Base-by-base conservation (phyloP, 2,329 filamentous ascomycete genomes). In the Exserohilum rostratum region DNA sequence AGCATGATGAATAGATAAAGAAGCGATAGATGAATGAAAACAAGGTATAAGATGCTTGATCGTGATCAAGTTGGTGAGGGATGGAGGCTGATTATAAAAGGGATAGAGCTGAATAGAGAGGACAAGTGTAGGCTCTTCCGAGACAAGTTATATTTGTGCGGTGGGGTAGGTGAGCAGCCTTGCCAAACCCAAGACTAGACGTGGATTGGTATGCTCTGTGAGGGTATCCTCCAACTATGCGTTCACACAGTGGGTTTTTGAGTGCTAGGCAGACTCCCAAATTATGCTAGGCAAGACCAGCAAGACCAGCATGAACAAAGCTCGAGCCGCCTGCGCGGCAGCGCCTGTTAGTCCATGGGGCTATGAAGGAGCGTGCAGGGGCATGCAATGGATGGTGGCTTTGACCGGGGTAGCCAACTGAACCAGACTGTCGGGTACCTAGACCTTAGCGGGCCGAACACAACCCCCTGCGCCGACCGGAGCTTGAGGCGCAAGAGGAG, bases 191-290 rank as follows among this genome's bases (percentile, higher is more conserved):
- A 53, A 58, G 58, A 55, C 58, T 52, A 62, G 57, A 65, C 49
- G 55, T 62, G 48, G 55, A 57, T 66, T 62, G 66, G 56, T 62
- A 64, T 62, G 65, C 63, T 69, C 70, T 66, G 68, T 70, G 71
- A 68, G 72, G 72, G 70, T 67, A 61, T 57, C 65, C 61, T 67
- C 54, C 50, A 62, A 65, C 46, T 48, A 57, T 57, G 56, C 52
- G 57, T 68, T 67, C 62, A 58, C 58, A 64, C 40, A 59, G 59
- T 70, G 64, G 66, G 68, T 62, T 70, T 65, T 67, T 68, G 59
- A 63, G 57, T 60, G 66, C 69, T 62, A 75, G 72, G 72, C 72
- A 74, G 72, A 75, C 63, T 71, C 64, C 65, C 66, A 69, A 59
- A 73, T 67, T 66, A 68, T 67, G 58, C 62, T 61, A 67, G 57